Evolutionary conservation across 106 monocot species (phyloP).

Genomic region (Platanthera guangdongensis): DNA sequence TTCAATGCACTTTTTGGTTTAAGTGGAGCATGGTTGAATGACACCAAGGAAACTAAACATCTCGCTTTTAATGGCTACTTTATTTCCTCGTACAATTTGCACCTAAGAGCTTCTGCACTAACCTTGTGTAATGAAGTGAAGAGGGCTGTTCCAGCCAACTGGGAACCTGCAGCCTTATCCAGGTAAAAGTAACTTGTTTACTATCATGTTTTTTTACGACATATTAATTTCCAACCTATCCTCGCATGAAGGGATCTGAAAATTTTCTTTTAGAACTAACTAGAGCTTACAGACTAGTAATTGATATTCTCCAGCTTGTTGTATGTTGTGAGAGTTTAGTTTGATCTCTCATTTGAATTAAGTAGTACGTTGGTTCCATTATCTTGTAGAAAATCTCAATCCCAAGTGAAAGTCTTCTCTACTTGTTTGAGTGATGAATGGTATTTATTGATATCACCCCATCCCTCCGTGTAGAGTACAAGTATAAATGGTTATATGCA

Average conservation of each 20-base stretch:
- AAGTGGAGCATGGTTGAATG: slow-evolving; percentile 75
- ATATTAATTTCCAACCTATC: not conserved
- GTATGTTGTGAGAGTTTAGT: not conserved
- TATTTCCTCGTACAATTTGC: slow-evolving; percentile 81
- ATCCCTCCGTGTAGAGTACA: too few relatives aligned
- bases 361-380: not conserved
- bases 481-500: too few relatives aligned
- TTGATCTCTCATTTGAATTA: not conserved
- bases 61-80: slow-evolving; percentile 92
- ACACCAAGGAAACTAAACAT: slow-evolving; percentile 62
- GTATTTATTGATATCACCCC: too few relatives aligned
- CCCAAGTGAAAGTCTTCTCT: too few relatives aligned
- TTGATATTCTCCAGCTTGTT: not conserved
- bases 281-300: not conserved
- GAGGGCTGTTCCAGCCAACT: slow-evolving; percentile 73
- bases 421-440: too few relatives aligned
- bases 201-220: not conserved
- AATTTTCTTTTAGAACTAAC: not conserved
- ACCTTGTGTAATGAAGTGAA: slow-evolving; percentile 72
- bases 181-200: slow-evolving; percentile 28
- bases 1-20: slow-evolving; percentile 85
- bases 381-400: too few relatives aligned
- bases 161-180: slow-evolving; percentile 70
- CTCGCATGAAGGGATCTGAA: not conserved
- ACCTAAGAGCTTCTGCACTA: slow-evolving; percentile 62